Evolutionary conservation across 805 yeast species (phyloP), one percentile per base, ranked within the genome.

Genomic region (Metschnikowia lachancei): DNA sequence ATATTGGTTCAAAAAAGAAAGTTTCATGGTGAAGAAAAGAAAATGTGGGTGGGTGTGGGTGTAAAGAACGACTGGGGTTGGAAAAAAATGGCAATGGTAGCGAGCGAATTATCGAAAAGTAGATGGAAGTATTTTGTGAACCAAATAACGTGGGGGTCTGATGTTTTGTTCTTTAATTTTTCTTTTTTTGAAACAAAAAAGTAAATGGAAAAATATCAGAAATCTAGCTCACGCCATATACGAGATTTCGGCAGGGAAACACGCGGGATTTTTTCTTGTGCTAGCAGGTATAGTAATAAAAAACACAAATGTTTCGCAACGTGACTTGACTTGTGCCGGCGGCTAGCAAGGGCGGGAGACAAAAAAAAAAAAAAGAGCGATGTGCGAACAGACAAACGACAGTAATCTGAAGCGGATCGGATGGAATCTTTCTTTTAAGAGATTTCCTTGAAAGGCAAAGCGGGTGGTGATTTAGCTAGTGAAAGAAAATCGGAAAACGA

Each of bases 41-140:
- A 36, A 24, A 36, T 36, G 11, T 14, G 19, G 30, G 20, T 20
- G 28, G 26, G 39, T 36, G 20, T 20, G 28, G 26, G 39, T 36
- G 39, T 46, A 50, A 59, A 47, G 64, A 60, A 52, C 41, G 64
- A 60, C 64, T 50, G 55, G 45, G 52, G 64, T 60, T 50, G 55
- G 62, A 49, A 41, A 34, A 11, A 18, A 28, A 9, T 13, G 30
- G 41, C 35, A 40, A 37, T 9, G 18, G 36, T 26, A 36, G 40
- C 41, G 34, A 38, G 34, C 13, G 34, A 18, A 8, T 33, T 29
- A 33, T 33, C 19, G 36, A 22, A 8, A 22, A 22, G 22, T 29
- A 10, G 16, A 11, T 32, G 35, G 19, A 10, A 32, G 19, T 11
- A 9, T 32, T 32, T 14, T 5, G 32, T 6, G n/a, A n/a, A n/a